Evolutionary conservation across 495 filamentous ascomycete genomes (phyloP), one percentile per base, ranked within the genome.

Genomic region (Aspergillus nidulans): DNA sequence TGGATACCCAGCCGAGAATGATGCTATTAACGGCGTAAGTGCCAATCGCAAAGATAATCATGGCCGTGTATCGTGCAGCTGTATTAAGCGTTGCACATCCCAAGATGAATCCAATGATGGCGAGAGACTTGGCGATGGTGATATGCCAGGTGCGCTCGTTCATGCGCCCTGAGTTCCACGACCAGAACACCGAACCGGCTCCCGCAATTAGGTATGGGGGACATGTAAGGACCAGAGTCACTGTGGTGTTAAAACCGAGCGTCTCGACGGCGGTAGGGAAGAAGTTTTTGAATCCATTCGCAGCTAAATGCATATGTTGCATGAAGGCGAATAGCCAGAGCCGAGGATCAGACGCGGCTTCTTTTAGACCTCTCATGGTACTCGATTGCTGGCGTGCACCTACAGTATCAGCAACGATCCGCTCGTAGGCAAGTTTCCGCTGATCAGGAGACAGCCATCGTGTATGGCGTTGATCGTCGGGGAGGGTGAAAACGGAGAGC

Each of bases 401-500:
- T 56, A 46, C 77, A 66, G 34, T 63, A 58, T 65, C 65, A 59
- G 16, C 55, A 1, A 57, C 8, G 23, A 61, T 61, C 21, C 59
- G 54, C 8, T 51, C 50, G 42, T 60, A 54, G 2, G 57, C 57
- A 39, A 60, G 54, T n/a, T 57, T 21, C 7, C 57, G 54, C 28
- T 63, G 54, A 7, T 54, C 56, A 1, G 39, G 26, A 1, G 43
- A 59, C 10, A 64, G 44, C 62, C 62, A 59, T 10, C 45, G 52
- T 6, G 58, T 61, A 23, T 52, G 25, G 2, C 41, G 49, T 8
- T 75, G 76, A 53, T 92, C 91, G 46, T 82, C 79, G 1, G 90
- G 88, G 20, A 95, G 80, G 8, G 83, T 64, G 66, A 91, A 92
- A 73, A 84, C 83, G 66, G 89, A 85, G 12, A 77, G 18, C 24